Conservation (phyloP, 768 basidiomycete species). For the Antrodiella citrinella region DNA sequence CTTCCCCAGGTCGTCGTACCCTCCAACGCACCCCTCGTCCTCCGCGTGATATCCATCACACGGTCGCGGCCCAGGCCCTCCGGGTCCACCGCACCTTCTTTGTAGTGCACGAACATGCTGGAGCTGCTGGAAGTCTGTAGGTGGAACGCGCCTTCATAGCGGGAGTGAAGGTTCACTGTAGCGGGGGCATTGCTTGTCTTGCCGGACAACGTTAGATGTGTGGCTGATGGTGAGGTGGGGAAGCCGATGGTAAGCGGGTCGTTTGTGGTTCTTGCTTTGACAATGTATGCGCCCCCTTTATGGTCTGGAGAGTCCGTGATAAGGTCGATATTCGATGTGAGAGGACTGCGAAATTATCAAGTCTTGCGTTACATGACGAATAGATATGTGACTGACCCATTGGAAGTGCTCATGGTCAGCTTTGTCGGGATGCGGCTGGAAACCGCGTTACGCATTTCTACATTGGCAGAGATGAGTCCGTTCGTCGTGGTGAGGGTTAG, state of each 20-base stretch:
- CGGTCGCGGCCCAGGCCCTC: conserved; percentile 9
- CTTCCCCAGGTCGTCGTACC: conserved; percentile 10
- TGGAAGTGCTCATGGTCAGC: conserved; percentile 30
- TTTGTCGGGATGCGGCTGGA: conserved; percentile 17
- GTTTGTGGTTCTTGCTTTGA: conserved; percentile 28
- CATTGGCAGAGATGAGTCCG: conserved; percentile 28
- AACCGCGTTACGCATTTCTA: conserved; percentile 27
- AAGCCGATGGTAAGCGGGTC: conserved; percentile 22
- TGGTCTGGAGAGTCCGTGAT: conserved; percentile 6
- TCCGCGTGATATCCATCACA: neutral
- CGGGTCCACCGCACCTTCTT: conserved; percentile 13
- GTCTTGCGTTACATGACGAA: neutral
- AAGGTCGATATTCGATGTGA: conserved; percentile 15
- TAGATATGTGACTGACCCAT: conserved; percentile 29
- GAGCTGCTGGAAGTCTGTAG: conserved; percentile 13
- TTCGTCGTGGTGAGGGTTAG: conserved; percentile 33
- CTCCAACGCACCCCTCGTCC: conserved; percentile 3
- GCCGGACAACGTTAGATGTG: conserved; percentile 22
- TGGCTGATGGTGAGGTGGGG: conserved; percentile 26
- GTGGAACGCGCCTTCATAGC: conserved; percentile 32
- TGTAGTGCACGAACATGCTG: conserved; percentile 2
- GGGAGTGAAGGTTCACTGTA: conserved; percentile 23
- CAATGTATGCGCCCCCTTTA: conserved; percentile 24
- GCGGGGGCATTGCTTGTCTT: conserved; percentile 29
- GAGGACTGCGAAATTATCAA: conserved; percentile 5